A percentile compares a stretch with the other conserved stretches of the same genome.
These are phyloP conservation scores for Neurospora sublineolata DNA, from an alignment of 495 filamentous ascomycete species.

Conservation along the genomic window DNA sequence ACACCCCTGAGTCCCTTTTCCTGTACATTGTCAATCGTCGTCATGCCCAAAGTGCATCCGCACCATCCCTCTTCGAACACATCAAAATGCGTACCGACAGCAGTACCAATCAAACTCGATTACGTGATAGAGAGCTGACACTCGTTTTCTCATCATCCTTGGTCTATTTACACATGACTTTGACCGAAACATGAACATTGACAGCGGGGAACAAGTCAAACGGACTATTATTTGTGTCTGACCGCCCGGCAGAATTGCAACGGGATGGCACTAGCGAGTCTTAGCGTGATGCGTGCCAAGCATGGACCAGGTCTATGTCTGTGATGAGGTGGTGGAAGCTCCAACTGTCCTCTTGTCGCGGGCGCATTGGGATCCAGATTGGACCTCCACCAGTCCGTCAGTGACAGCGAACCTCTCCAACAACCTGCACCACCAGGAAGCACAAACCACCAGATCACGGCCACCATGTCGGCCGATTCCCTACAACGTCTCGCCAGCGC, in stretches of 20 bases:
- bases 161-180: background rate
- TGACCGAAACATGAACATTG: background rate
- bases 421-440: constrained; percentile 17
- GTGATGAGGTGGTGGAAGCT: constrained; percentile 20
- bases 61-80: background rate
- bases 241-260: constrained; percentile 12
- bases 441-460: constrained; percentile 17
- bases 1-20: background rate
- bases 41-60: background rate
- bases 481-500: constrained; percentile 29
- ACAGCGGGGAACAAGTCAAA: background rate
- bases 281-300: constrained; percentile 17
- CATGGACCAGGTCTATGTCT: background rate
- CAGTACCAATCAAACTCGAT: background rate
- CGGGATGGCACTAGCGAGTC: constrained; percentile 6
- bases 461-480: constrained; percentile 28
- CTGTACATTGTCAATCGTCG: background rate
- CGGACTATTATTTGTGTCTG: background rate
- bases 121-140: background rate
- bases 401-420: constrained; percentile 6
- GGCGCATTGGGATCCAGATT: background rate
- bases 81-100: background rate
- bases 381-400: background rate
- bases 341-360: constrained; percentile 29
- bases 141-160: background rate